Evolutionary conservation across 768 basidiomycete species (phyloP).

Genomic region (Termitomyces sp.): DNA sequence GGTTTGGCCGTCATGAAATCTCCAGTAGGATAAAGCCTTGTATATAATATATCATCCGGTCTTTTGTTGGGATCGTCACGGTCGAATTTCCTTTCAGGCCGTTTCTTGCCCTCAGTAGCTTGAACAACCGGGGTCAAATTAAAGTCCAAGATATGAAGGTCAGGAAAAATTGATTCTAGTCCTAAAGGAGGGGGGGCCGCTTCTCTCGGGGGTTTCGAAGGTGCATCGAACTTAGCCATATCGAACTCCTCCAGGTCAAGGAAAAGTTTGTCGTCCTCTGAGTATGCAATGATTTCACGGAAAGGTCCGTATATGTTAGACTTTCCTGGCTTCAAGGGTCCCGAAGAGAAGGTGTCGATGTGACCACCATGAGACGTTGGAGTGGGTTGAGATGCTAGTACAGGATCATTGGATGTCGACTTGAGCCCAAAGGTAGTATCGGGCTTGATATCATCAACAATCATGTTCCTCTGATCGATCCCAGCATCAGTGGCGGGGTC

Average conservation of each 20-base stretch:
- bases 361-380: conserved; percentile 36
- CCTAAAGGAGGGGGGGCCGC: conserved; percentile 33
- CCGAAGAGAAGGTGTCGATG: conserved; percentile 24
- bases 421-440: conserved; percentile 41
- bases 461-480: conserved; percentile 21
- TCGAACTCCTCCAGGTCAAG: conserved; percentile 41
- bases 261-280: conserved; percentile 51
- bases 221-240: conserved; percentile 14
- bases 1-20: conserved; percentile 81
- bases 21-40: conserved; percentile 71
- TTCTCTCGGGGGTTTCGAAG: conserved; percentile 24
- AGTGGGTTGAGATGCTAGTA: conserved; percentile 40
- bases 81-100: conserved; percentile 55
- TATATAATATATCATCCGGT: conserved; percentile 73
- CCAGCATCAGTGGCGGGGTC: neutral
- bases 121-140: conserved; percentile 37
- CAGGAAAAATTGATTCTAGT: conserved; percentile 77
- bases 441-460: conserved; percentile 24
- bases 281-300: conserved; percentile 60
- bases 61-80: conserved; percentile 75
- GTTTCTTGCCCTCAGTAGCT: conserved; percentile 41
- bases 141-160: conserved; percentile 59
- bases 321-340: conserved; percentile 38
- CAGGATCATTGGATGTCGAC: conserved; percentile 51
- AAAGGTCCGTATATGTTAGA: conserved; percentile 49